These are phyloP conservation scores for Phanerodontia chrysosporium DNA, from an alignment of 768 basidiomycete genomes.

Conservation along the genomic window DNA sequence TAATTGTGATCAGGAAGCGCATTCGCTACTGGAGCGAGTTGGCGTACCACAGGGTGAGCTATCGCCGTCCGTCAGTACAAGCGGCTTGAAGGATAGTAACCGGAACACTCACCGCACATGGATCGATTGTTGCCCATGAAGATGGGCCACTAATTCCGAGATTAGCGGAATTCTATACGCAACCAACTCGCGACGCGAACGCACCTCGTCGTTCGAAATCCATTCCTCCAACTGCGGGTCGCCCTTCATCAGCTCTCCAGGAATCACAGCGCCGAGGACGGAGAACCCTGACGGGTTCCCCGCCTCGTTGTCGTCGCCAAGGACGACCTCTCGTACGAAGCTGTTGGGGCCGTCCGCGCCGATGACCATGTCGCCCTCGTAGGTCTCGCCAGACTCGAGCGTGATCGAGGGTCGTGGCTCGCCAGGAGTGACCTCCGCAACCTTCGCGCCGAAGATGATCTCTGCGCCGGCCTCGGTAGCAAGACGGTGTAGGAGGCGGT, in stretches of 20 bases:
- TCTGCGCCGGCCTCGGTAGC: constrained; percentile 45
- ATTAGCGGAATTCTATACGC: not conserved
- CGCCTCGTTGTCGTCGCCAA: constrained; percentile 26
- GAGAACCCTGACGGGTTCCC: constrained; percentile 22
- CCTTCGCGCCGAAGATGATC: constrained; percentile 24
- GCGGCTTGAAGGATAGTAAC: constrained; percentile 11
- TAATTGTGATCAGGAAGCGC: not conserved
- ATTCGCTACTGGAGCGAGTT: constrained; percentile 6
- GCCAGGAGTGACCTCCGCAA: constrained; percentile 4
- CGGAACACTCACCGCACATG: constrained; percentile 18
- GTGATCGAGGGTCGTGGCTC: constrained; percentile 15
- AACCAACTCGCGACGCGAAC: constrained; percentile 6
- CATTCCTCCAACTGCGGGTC: constrained; percentile 35
- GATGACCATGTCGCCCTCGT: constrained; percentile 50
- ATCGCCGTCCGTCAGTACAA: not conserved
- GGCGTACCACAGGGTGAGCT: constrained; percentile 20
- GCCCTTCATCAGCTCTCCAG: constrained; percentile 34
- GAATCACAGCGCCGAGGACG: constrained; percentile 43
- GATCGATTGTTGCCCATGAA: constrained; percentile 26
- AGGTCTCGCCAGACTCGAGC: constrained; percentile 37
- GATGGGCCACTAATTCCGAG: constrained; percentile 22
- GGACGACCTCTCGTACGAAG: constrained; percentile 30
- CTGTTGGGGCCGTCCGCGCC: constrained; percentile 58
- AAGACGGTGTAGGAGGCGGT: constrained; percentile 41
- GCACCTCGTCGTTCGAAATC: constrained; percentile 28